Evolutionary conservation across 495 filamentous ascomycete genomes (phyloP), one percentile per base, ranked within the genome.

Genomic region (Hypoxylon trugodes): DNA sequence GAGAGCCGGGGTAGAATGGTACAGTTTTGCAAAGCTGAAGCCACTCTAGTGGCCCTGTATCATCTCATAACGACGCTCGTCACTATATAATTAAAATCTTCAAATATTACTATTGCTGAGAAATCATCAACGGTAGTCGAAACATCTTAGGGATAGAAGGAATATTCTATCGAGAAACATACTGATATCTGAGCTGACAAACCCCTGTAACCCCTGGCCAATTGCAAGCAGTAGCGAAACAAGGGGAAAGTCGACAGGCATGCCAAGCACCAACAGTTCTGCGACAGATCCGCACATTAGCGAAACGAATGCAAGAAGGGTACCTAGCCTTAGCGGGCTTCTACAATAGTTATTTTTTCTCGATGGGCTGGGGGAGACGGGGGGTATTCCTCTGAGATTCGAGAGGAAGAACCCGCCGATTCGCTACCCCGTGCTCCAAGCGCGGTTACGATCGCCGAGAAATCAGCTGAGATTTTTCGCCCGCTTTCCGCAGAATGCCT

Each of bases 221-320:
- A 66, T 66, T 35, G 33, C 35, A 26, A 3, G 30, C 41, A 28
- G 42, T 26, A 19, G 48, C 12, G 61, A 56, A 51, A n/a, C 37
- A 36, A 36, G 50, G 63, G 63, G 48, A 7, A n/a, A 3, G n/a
- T 50, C 24, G 16, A 15, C 50, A 37, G 25, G 42, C 40, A 61
- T 58, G 64, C 64, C 57, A 61, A 66, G 64, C 43, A 32, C 51
- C 32, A 42, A 25, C 45, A 52, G 15, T 48, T 25, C 64, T 66
- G 64, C 58, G 64, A 66, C 64, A 66, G 64, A 66, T 61, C 64
- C 64, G 57, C 52, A 58, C 35, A 41, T 61, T 66, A 35, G 62
- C 62, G 64, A 66, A 66, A 66, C 64, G 30, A 48, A 55, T 56
- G 62, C 56, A 60, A 47, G 62, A 60, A 60, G 37, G 43, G 30